Percentiles rank a stretch among this genome's conserved stretches.
Evolutionary conservation across 169 alveolate genomes (phyloP).

Genomic region (Cryptosporidium felis): DNA sequence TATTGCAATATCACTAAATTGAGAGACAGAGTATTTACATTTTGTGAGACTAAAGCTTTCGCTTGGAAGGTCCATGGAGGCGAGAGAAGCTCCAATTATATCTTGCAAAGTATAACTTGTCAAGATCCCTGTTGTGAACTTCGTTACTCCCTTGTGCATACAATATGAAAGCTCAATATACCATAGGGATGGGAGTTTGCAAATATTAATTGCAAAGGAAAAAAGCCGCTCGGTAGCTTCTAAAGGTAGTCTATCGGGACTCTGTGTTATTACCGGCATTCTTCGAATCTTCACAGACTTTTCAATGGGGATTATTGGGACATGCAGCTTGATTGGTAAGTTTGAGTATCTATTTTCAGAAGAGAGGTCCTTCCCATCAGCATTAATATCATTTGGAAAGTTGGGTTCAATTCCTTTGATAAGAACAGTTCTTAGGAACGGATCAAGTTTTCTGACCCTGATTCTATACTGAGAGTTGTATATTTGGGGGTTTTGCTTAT

Average conservation of each 20-base stretch:
- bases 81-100: conserved; percentile 49
- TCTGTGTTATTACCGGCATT: conserved; percentile 38
- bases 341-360: conserved; percentile 5
- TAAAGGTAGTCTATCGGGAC: conserved; percentile 33
- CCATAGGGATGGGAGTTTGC: conserved; percentile 59
- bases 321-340: conserved; percentile 26
- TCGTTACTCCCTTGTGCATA: conserved; percentile 55
- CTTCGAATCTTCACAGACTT: not conserved
- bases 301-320: conserved; percentile 33
- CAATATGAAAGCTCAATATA: conserved; percentile 40
- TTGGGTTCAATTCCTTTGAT: conserved; percentile 57
- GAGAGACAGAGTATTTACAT: not conserved
- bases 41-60: conserved; percentile 40
- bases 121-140: conserved; percentile 27
- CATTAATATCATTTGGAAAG: conserved; percentile 65
- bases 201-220: conserved; percentile 26
- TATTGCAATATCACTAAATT: conserved; percentile 54
- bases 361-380: conserved; percentile 1
- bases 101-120: conserved; percentile 61
- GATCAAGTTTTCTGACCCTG: conserved; percentile 57
- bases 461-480: conserved; percentile 54
- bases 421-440: conserved; percentile 37
- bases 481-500: not conserved
- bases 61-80: conserved; percentile 64
- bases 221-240: conserved; percentile 24